A percentile compares a stretch with the other conserved stretches of the same genome.
phyloP scores from a whole-genome alignment of 2,329 filamentous ascomycete genomes.

The Exophiala bonariae region DNA sequence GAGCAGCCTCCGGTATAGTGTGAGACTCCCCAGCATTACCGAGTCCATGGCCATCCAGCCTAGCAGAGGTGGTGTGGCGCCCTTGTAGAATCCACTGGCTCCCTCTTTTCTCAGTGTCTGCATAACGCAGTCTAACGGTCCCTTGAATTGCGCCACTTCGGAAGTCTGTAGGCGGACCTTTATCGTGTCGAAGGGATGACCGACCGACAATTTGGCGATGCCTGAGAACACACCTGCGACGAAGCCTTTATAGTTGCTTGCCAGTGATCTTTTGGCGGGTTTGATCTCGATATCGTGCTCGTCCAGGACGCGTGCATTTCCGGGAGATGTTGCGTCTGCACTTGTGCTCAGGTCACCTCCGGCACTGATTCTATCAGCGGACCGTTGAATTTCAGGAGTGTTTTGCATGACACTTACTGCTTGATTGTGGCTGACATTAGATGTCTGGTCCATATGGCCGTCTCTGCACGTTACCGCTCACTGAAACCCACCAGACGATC shows the following conservation, averaged over 20 bases:
- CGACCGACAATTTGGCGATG: conserved; percentile 71
- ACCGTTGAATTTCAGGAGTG: too few species aligned
- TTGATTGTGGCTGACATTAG: conserved; percentile 11
- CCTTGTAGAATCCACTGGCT: conserved; percentile 85
- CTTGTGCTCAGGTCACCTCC: not conserved
- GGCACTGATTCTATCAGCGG: too few species aligned
- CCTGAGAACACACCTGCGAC: conserved; percentile 95
- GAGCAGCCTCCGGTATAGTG: conserved; percentile 81
- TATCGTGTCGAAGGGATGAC: conserved; percentile 80
- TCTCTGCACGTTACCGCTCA: not conserved
- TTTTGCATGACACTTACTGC: not conserved
- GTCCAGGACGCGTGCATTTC: not conserved
- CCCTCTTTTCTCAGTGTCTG: conserved; percentile 87
- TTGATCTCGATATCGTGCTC: not conserved
- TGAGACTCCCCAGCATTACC: conserved; percentile 87
- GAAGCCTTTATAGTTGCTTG: conserved; percentile 83
- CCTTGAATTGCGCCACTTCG: conserved; percentile 72
- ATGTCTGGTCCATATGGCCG: not conserved
- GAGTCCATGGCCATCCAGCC: conserved; percentile 99
- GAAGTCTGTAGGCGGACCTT: conserved; percentile 95
- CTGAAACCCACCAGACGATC: not conserved
- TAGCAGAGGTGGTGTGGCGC: conserved; percentile 84
- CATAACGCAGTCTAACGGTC: conserved; percentile 80
- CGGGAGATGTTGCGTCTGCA: not conserved
- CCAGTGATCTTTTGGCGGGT: conserved; percentile 8